Evolutionary conservation across 108 stramenopile genomes (phyloP), one percentile per base, ranked within the genome.

Genomic region (Cyclotella baltica): DNA sequence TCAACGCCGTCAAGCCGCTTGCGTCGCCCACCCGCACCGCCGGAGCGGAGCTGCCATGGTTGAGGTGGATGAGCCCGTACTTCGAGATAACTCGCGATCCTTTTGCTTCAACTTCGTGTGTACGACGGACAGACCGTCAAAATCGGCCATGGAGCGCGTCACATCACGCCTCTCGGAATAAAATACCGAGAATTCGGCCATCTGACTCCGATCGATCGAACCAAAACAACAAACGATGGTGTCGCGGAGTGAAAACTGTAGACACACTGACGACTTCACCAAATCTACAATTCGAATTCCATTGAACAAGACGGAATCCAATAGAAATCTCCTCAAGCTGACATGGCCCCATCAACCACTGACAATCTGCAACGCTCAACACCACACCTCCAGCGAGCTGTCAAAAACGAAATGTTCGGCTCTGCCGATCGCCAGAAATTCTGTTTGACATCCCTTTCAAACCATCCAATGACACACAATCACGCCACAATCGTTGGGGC

Each of bases 81-180:
- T 5, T 55, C 31, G 1, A 15, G 19, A n/a, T 13, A n/a, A 0
- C 31, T 61, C 8, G 40, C 64, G 64, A 65, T 65, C 64, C 46
- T 35, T 47, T 65, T 22, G 46, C 64, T 65, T 65, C 64, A 65
- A 65, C 34, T 10, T 62, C 15, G 8, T 25, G n/a, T n/a, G 40
- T 43, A 22, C 59, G 59, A 61, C 59, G 59, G 59, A 15, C 59
- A 61, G 59, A 33, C 57, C 29, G 57, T 33, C 31, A 16, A 4
- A 4, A 48, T 48, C 47, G 2, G 6, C n/a, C 47, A n/a, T 48
- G 19, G 47, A n/a, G 6, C 40, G 40, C 40, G 40, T n/a, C n/a
- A n/a, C 47, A 48, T 16, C 2, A n/a, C 2, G 18, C 47, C n/a
- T 6, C 1, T n/a, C 47, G 47, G n/a, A 48, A 1, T n/a, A 48